phyloP scores from a whole-genome alignment of 108 stramenopile species.

The Parietichytrium sp. region DNA sequence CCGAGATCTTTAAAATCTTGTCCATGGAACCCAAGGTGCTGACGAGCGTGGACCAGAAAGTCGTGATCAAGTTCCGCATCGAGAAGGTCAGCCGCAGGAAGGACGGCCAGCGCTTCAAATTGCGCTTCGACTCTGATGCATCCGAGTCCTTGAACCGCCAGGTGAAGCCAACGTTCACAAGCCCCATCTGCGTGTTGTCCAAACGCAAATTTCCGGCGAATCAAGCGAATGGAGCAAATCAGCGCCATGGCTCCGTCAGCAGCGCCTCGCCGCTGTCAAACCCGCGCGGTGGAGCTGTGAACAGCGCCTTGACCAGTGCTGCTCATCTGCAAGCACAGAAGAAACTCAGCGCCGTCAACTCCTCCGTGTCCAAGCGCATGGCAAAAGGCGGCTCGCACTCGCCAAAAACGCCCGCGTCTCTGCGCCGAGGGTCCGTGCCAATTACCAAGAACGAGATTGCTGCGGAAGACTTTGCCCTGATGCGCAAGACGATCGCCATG shows the following conservation, averaged over 20 bases:
- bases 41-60: neutral
- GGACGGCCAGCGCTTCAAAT: neutral
- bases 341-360: neutral
- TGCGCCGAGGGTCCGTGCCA: neutral
- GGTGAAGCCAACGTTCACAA: neutral
- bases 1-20: neutral
- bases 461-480: neutral
- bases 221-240: too few relatives aligned
- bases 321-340: neutral
- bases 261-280: too few relatives aligned
- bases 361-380: too few relatives aligned
- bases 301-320: neutral
- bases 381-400: too few relatives aligned
- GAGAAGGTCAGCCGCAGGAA: slow-evolving; percentile 34
- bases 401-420: neutral
- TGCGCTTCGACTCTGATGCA: neutral
- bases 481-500: neutral
- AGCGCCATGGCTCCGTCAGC: too few relatives aligned
- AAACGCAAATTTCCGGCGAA: slow-evolving; percentile 25
- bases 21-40: neutral
- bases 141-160: neutral
- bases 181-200: neutral
- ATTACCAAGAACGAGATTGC: slow-evolving; percentile 3
- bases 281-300: neutral
- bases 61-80: slow-evolving; percentile 30